Evolutionary conservation across 768 basidiomycete genomes (phyloP), one percentile per base, ranked within the genome.

Genomic region (Mycena rebaudengoi): DNA sequence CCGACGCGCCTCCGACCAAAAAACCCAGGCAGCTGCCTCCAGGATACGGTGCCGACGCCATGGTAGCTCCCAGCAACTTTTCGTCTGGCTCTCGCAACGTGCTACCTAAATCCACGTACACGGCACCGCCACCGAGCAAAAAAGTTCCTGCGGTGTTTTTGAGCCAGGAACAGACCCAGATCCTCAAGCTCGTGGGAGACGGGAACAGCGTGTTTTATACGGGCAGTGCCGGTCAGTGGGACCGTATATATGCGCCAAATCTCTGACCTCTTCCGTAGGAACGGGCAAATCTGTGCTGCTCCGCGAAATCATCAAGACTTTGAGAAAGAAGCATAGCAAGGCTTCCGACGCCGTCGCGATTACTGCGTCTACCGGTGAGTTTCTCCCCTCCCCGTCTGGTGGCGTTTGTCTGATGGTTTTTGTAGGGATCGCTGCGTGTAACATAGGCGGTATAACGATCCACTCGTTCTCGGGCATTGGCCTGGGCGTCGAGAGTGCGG

Each of bases 391-490:
- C 20, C 5, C 18, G 16, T 13, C 43, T 10, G 29, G 4, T 23
- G n/a, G n/a, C n/a, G n/a, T n/a, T 3, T 33, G 20, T 60, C 48
- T 54, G 21, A 43, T 23, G 43, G n/a, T 46, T 46, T 14, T 49
- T 29, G 33, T 64, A 91, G 92, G 92, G 43, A 98, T 99, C 69
- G 97, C 97, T 7, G 97, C 97, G 6, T 98, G 96, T 75, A 98
- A 99, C 69, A 96, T 99, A 50, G 97, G 97, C 11, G 97, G 98
- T 39, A 87, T 93, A 23, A 99, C 97, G 0, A 85, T 99, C 33
- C 97, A 99, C 74, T 96, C 94, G 0, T 99, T 98, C 73, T 88
- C 92, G n/a, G 96, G 97, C 0, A 92, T 97, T 62, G 97, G 97
- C 0, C 77, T 98, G 1, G 97, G 94, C 2, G 76, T 84, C 3